Base-by-base conservation (phyloP, 2,329 filamentous ascomycete species). In the Xylaria sp. region DNA sequence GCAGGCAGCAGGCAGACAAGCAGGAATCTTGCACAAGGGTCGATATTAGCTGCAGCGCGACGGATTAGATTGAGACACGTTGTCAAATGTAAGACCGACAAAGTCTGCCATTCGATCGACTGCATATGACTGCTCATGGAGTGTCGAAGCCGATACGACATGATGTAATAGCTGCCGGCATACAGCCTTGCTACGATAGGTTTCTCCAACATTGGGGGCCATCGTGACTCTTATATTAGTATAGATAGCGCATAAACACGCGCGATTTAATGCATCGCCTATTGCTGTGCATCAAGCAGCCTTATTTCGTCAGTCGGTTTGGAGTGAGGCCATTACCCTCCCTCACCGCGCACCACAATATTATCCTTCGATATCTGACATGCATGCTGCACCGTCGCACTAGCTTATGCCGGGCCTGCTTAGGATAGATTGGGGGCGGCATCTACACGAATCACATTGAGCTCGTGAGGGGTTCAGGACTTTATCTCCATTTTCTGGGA, bases 11-110 rank as follows among this genome's bases (percentile, higher is more conserved):
- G 49, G 49, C 23, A 28, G 49, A 23, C 51, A 54, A 15, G 56
- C 69, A 58, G 33, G 28, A 49, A 28, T 46, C 33, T 46, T 43
- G 51, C 62, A 61, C 33, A 31, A 67, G n/a, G 31, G 55, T 15
- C 13, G 33, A 48, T 68, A 59, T 69, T 55, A 48, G 56, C 55
- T 51, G 51, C 55, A 39, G 33, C 43, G 28, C 60, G 62, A 64
- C 51, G 56, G 28, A 41, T 51, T 49, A 60, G 57, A 64, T 43
- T 23, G 28, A 48, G 36, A 61, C 52, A 48, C 43, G 23, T 60
- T 36, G 60, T 64, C 57, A 28, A 43, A 51, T 20, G 58, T 43
- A 25, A 52, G 57, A 31, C 59, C 60, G 41, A 49, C 15, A 33
- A 58, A 31, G 31, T 46, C 60, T 20, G 28, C 49, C 51, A 23